phyloP scores from a whole-genome alignment of 768 basidiomycete genomes.

The Ramaria sp. region DNA sequence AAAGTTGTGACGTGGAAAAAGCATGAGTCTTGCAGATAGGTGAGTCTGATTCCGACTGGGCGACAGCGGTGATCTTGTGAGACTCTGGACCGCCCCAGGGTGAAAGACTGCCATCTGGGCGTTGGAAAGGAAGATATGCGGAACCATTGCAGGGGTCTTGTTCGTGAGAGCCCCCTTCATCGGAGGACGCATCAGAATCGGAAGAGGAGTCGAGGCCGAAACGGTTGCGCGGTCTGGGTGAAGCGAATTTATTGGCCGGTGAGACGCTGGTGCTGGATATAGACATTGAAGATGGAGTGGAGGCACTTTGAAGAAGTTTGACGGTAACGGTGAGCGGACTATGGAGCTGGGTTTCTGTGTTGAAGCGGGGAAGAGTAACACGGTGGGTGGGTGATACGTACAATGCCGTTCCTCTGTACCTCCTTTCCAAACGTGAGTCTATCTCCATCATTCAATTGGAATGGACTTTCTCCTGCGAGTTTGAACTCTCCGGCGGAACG shows the following conservation, averaged over 20 bases:
- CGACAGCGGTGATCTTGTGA: too few relatives aligned
- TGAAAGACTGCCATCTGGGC: too few relatives aligned
- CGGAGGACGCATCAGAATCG: neutral
- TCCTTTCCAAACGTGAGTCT: constrained; percentile 67
- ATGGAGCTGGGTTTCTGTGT: neutral
- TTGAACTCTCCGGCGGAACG: constrained; percentile 27
- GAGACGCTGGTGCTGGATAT: neutral
- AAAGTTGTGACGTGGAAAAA: too few relatives aligned
- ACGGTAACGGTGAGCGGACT: constrained; percentile 2
- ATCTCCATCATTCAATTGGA: constrained; percentile 54
- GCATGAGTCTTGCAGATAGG: too few relatives aligned
- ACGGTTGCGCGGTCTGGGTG: constrained; percentile 6
- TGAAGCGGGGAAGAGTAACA: neutral
- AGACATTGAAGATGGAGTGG: neutral
- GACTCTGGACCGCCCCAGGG: too few relatives aligned
- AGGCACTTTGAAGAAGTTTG: neutral
- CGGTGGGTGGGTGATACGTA: neutral
- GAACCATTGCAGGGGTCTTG: too few relatives aligned
- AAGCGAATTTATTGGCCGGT: neutral
- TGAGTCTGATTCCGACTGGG: too few relatives aligned
- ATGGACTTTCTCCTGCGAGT: constrained; percentile 45
- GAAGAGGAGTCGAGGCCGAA: constrained; percentile 4
- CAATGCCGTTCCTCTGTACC: constrained; percentile 43
- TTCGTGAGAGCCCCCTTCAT: too few relatives aligned
- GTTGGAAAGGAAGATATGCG: too few relatives aligned